Base-by-base conservation (phyloP, 1,284 basidiomycete genomes). In the Schizophyllum amplum region DNA sequence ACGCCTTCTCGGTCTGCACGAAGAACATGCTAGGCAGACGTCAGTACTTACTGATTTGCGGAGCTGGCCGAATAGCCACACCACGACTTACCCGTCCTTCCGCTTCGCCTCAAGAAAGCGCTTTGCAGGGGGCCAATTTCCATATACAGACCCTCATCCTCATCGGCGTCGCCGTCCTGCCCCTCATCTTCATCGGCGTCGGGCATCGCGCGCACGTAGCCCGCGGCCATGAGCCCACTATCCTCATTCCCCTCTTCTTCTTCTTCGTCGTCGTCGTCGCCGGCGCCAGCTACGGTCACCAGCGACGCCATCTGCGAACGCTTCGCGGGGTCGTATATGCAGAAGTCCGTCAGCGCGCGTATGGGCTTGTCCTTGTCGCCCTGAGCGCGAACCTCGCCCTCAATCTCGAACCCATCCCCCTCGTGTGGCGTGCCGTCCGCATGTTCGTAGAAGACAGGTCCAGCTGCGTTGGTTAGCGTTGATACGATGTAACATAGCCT, bases 1-100 rank as follows among this genome's bases (percentile, higher is more conserved):
- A 82, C 0, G 82, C 82, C 58, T 72, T 74, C 24, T 72, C 61
- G 0, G 87, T 87, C 62, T 86, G 78, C 13, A 89, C 72, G 56
- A 75, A 85, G 7, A 87, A 66, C 0, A 82, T 77, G 17, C 87
- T 89, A 55, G 11, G 48, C 24, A 24, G 6, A 21, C 27, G 27
- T 33, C 5, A 25, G 54, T 56, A 27, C 24, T 26, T 13, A 25
- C 24, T 5, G 54, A 54, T 50, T 23, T 53, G 48, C 9, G 24
- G 22, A 56, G 55, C 33, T 17, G n/a, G 55, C 51, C 25, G 53
- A 54, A 24, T 47, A 53, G n/a, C 46, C n/a, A n/a, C n/a, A n/a
- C n/a, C n/a, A n/a, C n/a, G n/a, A 2, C 33, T 42, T 9, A 42
- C 33, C 33, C 33, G 17, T 42, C 33, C 2, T 17, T 3, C 7